Evolutionary conservation across 177 flowering plant genomes (phyloP), one percentile per base, ranked within the genome.

Genomic region (Tripterygium wilfordii): DNA sequence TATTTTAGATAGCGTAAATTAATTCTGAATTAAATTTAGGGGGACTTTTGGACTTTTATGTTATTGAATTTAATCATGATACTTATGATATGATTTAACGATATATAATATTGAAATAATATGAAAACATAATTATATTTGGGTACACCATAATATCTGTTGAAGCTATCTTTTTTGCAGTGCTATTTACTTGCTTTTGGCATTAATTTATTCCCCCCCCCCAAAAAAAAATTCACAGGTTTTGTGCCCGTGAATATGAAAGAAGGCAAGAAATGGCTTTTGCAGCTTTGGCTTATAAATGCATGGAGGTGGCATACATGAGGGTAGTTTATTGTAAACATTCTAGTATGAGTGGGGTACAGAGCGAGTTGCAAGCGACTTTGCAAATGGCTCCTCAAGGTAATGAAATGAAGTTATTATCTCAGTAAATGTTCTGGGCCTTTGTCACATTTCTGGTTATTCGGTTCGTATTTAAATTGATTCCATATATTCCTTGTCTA

Each of bases 291-390:
- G 87, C 90, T 37, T 86, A 78, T 67, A 89, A 89, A 68, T 89
- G 97, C 63, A 61, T 75, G 66, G 95, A 89, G 64, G 92, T 86
- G 59, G 84, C 97, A 31, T 73, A 69, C 62, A 61, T 82, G 84
- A 71, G 78, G 67, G 72, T 78, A 23, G 66, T 82, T 51, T 79
- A 76, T 55, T 73, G 49, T 36, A 72, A 63, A 58, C 63, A 68
- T 59, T 56, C 51, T 8, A 61, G 49, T 61, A 51, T 65, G 18
- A 56, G 47, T 49, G 67, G 70, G 62, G 76, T 76, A 47, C 68
- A 75, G 37, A 60, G 58, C 50, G 95, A 86, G 53, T 52, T 89
- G 72, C 84, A 81, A 48, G 39, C 71, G 21, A 64, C 69, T 53
- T 25, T 82, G 26, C 72, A 71, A 21, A 58, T 60, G 53, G 56